Base-by-base conservation (phyloP, 2,329 filamentous ascomycete species). In the Claviceps humidiphila region DNA sequence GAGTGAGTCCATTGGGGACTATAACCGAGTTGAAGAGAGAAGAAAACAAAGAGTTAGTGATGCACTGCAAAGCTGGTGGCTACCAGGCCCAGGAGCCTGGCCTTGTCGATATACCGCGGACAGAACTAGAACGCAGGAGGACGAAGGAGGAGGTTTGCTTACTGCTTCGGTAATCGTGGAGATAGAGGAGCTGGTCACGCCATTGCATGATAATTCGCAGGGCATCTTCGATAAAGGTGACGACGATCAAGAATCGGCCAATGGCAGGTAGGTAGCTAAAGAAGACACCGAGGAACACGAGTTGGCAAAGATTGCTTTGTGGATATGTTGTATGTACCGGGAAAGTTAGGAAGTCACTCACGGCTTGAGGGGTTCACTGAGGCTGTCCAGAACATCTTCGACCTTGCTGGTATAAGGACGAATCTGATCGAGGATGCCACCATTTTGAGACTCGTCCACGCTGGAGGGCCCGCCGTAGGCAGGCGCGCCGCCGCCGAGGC, bases 371-470 rank as follows among this genome's bases (percentile, higher is more conserved):
- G 93, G 93, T 66, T 95, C 91, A 63, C 89, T 85, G 64, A 89
- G 60, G 30, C 81, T 87, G 70, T 97, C 93, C 66, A 98, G 71
- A 66, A 87, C 73, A 67, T 98, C 93, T 74, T 98, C 93, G 59
- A 98, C 91, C 78, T 96, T 97, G 84, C 87, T 95, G 50, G 93
- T 98, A 71, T 97, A 90, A 68, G 89, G 82, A 58, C 93, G 80
- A 66, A 98, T 89, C 62, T 88, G 80, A 68, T 96, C 93, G 60
- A 98, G 80, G 53, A 68, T 54, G 59, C 61, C 60, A 51, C 62
- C 64, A 53, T 81, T 88, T 48, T 84, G 79, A 48, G 84, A 79
- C 62, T 89, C 84, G 37, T 66, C 62, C 39, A 56, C 47, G 44
- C 34, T 58, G 71, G 74, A 62, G 73, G 76, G 54, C 75, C 75